Conservation (phyloP, 2,329 filamentous ascomycete species). For the Pestalotiopsis sp. region DNA sequence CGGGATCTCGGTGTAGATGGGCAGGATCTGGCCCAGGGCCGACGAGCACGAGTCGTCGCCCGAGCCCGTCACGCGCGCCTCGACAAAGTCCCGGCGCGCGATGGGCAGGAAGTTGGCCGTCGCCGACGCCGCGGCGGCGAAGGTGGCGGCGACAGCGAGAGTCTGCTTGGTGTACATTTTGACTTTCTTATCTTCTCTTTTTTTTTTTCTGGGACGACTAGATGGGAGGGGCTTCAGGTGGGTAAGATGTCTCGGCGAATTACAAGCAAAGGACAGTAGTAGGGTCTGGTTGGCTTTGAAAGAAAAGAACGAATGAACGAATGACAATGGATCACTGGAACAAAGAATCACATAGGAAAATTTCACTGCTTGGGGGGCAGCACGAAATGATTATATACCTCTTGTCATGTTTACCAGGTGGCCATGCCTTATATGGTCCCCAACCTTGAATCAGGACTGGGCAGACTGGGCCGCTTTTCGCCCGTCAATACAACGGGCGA, state of each 20-base stretch:
- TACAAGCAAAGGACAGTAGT: not conserved
- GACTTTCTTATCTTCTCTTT: not conserved
- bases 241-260: not conserved
- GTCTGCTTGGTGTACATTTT: slow-evolving; percentile 12
- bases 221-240: not conserved
- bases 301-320: not conserved
- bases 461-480: not conserved
- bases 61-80: slow-evolving; percentile 16
- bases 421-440: not conserved
- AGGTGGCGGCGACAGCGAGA: slow-evolving; percentile 10
- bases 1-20: slow-evolving; percentile 19
- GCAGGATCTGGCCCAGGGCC: slow-evolving; percentile 16
- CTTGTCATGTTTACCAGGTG: not conserved
- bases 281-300: not conserved
- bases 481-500: not conserved
- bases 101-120: slow-evolving; percentile 19
- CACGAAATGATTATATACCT: not conserved
- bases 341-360: not conserved
- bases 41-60: slow-evolving; percentile 18
- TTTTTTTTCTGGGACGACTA: not conserved
- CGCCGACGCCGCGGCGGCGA: slow-evolving; percentile 18
- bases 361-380: not conserved
- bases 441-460: not conserved
- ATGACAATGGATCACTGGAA: not conserved
- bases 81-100: slow-evolving; percentile 19